Evolutionary conservation across 257 asterid genomes (phyloP), one percentile per base, ranked within the genome.

Genomic region (Ilex aquifolium): DNA sequence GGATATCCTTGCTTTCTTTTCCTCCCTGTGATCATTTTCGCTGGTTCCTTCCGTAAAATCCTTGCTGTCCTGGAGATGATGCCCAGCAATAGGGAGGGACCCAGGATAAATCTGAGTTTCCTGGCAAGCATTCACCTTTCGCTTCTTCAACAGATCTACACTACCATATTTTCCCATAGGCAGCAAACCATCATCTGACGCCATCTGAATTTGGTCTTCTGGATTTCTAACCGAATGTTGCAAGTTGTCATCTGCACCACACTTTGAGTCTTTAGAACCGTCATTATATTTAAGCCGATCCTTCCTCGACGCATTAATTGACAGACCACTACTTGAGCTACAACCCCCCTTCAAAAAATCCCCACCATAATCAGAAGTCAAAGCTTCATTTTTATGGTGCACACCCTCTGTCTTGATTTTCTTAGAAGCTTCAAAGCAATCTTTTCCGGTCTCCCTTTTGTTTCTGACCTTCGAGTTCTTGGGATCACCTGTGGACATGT

Each of bases 1-100:
- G 15, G 93, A 84, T 61, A 76, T 69, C 77, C 85, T 78, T 50
- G 88, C 82, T 83, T 84, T 86, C 91, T 90, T 94, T 65, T 80
- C 95, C 71, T 80, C 86, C 74, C 78, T 79, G 32, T 57, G 70
- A 59, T 70, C 91, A 70, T 68, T 81, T 72, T 82, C 88, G 70
- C 50, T 49, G 64, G 74, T 64, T 55, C 76, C 88, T 62, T 78
- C 87, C 52, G 67, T 44, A 69, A 67, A 67, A 61, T 66, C 81
- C 67, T 69, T 70, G 73, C 75, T 73, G 52, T 74, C 82, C 57
- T 56, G 82, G 64, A 72, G 77, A 60, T 64, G 69, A 65, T 58
- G 76, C 50, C 63, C 80, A 32, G 69, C 71, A 65, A 71, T 66
- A 56, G 73, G 75, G 46, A 63, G 46, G 44, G 74, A 72, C 65